Evolutionary conservation across 805 yeast genomes (phyloP), one percentile per base, ranked within the genome.

Genomic region (Starmerella geochares): DNA sequence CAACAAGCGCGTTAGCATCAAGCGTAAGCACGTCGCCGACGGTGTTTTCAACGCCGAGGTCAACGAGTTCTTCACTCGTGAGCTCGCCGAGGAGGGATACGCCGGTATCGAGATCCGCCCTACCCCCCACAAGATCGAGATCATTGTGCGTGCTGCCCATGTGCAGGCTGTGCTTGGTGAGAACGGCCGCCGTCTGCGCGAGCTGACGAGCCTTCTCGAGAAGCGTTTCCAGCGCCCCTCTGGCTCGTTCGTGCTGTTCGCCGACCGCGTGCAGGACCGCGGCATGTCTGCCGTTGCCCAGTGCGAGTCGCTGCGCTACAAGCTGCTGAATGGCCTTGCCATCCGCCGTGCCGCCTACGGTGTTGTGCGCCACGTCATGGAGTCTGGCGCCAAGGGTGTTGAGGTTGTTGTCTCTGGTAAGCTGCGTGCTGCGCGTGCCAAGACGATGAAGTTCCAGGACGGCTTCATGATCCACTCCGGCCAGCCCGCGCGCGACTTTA

Each of bases 401-500:
- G 98, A 92, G 81, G 98, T 92, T 74, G 97, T 92, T 67, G 85
- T 92, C 71, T 87, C 96, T 65, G 98, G 98, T 83, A 92, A 92
- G 79, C 83, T 94, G 74, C 86, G 96, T 80, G 98, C 96, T 76
- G 98, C 97, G 69, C 87, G 98, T 81, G 98, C 98, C 69, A 92
- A 92, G 85, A 82, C 96, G 69, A 94, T 92, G 95, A 92, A 92
- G 79, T 92, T 90, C 83, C 83, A 92, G 72, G 97, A 90, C 73
- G 98, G 98, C 81, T 92, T 92, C 95, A 86, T 92, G 92, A 92
- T 92, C 81, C 98, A 92, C 92, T 87, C 96, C 69, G 98, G 98
- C 86, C 98, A 92, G 80, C 98, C 98, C 77, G 92, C 90, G 74
- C 81, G 78, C 65, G 98, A 92, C 72, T 92, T 92, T 83, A 92